phyloP scores from a whole-genome alignment of 768 basidiomycete species.

The Psilocybe sp. region DNA sequence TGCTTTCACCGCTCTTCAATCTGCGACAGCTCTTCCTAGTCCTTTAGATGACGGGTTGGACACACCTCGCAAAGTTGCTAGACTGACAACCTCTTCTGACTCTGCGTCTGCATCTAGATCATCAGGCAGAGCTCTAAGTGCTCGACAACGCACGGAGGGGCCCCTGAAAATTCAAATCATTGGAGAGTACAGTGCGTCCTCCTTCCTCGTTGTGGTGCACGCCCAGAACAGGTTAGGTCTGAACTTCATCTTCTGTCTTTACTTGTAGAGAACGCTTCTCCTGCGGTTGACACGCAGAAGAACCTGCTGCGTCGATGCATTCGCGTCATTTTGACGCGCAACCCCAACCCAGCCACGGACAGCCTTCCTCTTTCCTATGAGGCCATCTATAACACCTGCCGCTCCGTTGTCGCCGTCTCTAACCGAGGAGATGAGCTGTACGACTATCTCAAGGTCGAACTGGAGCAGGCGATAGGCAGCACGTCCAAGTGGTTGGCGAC shows the following conservation, averaged over 20 bases:
- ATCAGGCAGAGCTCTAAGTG: constrained; percentile 17
- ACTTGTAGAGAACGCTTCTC: constrained; percentile 15
- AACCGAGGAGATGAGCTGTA: constrained; percentile 59
- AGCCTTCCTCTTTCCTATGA: constrained; percentile 51
- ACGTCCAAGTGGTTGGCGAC: constrained; percentile 37
- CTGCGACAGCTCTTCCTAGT: constrained; percentile 32
- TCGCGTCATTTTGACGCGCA: constrained; percentile 37
- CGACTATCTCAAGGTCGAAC: constrained; percentile 51
- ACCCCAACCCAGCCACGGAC: constrained; percentile 18
- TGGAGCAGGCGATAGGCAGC: constrained; percentile 50
- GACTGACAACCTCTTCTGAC: constrained; percentile 65
- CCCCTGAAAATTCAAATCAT: constrained; percentile 48
- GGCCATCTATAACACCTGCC: constrained; percentile 54
- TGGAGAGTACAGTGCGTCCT: constrained; percentile 36
- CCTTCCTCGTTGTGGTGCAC: neutral
- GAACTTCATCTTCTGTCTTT: neutral
- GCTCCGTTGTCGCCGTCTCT: constrained; percentile 47
- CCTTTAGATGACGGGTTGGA: constrained; percentile 40
- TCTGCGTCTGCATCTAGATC: constrained; percentile 64
- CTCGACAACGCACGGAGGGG: constrained; percentile 24
- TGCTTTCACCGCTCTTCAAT: constrained; percentile 42
- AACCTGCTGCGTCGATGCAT: constrained; percentile 33
- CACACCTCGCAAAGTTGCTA: constrained; percentile 67
- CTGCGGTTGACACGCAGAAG: constrained; percentile 26
- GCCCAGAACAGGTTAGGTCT: neutral